Percentiles rank a stretch among this genome's conserved stretches.
These are phyloP conservation scores for Jamesozyma gamospora DNA, from an alignment of 805 yeast species.

Conservation along the genomic window DNA sequence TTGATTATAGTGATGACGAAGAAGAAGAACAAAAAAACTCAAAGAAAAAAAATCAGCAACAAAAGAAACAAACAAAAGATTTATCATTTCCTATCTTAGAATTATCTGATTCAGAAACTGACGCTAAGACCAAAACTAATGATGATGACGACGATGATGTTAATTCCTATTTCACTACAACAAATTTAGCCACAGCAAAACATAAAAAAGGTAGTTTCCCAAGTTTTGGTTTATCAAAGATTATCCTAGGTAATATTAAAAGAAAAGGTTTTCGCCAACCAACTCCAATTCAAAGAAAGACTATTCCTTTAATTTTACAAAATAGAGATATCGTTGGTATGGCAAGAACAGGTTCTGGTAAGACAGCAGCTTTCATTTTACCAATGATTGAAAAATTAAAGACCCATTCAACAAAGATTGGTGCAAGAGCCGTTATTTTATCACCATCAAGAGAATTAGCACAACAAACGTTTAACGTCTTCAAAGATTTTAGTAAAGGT, in stretches of 20 bases:
- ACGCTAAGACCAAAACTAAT: conserved; percentile 9
- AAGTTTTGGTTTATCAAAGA: conserved; percentile 77
- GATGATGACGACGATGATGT: conserved; percentile 38
- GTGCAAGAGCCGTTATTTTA: conserved; percentile 77
- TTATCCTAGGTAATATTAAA: conserved; percentile 55
- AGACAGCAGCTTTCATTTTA: conserved; percentile 90
- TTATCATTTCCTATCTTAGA: conserved; percentile 41
- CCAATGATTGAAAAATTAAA: conserved; percentile 84
- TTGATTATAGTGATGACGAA: conserved; percentile 25
- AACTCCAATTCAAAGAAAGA: conserved; percentile 94
- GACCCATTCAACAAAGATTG: conserved; percentile 75
- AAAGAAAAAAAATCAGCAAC: conserved; percentile 6
- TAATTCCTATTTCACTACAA: conserved; percentile 34
- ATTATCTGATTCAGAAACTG: conserved; percentile 42
- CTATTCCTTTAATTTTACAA: conserved; percentile 82
- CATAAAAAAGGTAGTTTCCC: conserved; percentile 71
- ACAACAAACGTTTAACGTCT: conserved; percentile 77
- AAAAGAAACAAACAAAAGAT: conserved; percentile 3
- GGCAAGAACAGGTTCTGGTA: conserved; percentile 99
- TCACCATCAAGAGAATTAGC: conserved; percentile 98
- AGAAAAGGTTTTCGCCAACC: conserved; percentile 90
- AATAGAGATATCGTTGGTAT: conserved; percentile 94
- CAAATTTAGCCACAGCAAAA: conserved; percentile 25
- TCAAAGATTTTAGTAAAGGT: conserved; percentile 78
- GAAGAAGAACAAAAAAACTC: conserved; percentile 34